phyloP scores from a whole-genome alignment of 805 yeast species.

The Candida endomychidarum region DNA sequence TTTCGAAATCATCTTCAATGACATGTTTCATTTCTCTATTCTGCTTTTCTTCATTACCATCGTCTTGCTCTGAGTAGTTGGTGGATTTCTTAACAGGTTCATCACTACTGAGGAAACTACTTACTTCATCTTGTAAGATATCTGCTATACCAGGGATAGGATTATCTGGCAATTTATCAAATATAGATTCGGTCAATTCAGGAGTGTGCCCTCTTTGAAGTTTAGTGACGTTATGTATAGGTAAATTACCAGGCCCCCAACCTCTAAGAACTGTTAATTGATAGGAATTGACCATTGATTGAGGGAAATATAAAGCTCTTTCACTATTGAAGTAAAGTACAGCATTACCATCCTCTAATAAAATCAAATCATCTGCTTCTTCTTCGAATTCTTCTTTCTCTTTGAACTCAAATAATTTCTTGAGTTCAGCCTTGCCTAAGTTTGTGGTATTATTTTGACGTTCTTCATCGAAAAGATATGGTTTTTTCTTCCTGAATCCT shows the following conservation, averaged over 20 bases:
- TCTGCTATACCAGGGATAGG: conserved; percentile 36
- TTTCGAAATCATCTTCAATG: conserved; percentile 51
- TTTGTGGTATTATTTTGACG: conserved; percentile 6
- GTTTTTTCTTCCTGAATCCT: conserved; percentile 44
- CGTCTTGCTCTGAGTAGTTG: conserved; percentile 11
- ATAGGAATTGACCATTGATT: conserved; percentile 38
- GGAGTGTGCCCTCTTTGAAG: conserved; percentile 51
- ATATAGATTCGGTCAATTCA: conserved; percentile 29
- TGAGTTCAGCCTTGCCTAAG: conserved; percentile 12
- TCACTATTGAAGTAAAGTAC: conserved; percentile 41
- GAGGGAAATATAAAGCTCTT: conserved; percentile 50
- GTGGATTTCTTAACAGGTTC: conserved; percentile 23
- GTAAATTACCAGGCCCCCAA: conserved; percentile 33
- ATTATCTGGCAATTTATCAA: conserved; percentile 30
- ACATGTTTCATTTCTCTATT: conserved; percentile 40
- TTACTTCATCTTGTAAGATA: conserved; percentile 30
- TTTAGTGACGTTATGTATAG: conserved; percentile 47
- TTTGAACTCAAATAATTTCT: conserved; percentile 14
- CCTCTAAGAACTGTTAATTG: conserved; percentile 37
- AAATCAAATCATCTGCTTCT: conserved; percentile 25
- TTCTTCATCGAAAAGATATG: conserved; percentile 25
- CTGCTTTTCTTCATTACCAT: conserved; percentile 15
- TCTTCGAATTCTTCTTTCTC: conserved; percentile 16
- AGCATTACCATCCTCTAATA: conserved; percentile 32
- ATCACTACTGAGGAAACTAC: conserved; percentile 21